These are phyloP conservation scores for Corrigiola litoralis DNA, from an alignment of 179 eudicot genomes.

Conservation along the genomic window DNA sequence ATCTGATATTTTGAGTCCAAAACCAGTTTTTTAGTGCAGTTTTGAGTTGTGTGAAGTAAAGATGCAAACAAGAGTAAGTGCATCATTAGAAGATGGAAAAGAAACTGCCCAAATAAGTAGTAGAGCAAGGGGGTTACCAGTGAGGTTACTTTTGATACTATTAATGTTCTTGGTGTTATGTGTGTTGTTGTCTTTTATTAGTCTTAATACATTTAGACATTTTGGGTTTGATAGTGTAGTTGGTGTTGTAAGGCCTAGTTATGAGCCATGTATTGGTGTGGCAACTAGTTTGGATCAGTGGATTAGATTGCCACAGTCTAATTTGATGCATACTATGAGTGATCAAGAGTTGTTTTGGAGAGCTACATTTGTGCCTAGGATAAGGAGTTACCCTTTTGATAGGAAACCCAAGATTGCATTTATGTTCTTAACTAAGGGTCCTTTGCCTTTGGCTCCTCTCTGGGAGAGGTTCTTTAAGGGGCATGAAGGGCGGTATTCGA, in stretches of 20 bases:
- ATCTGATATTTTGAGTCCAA: background rate
- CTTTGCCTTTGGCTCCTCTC: slow-evolving; percentile 47
- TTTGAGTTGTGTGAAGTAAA: background rate
- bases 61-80: slow-evolving; percentile 37
- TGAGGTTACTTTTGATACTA: slow-evolving; percentile 49
- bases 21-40: background rate
- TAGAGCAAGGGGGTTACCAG: slow-evolving; percentile 64
- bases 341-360: slow-evolving; percentile 52
- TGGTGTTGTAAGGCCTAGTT: slow-evolving; percentile 35
- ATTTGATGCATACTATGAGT: slow-evolving; percentile 47
- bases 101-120: slow-evolving; percentile 32
- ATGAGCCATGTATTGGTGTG: slow-evolving; percentile 46
- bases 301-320: slow-evolving; percentile 31
- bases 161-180: slow-evolving; percentile 54
- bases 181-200: slow-evolving; percentile 48
- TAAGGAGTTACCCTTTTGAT: slow-evolving; percentile 30
- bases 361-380: slow-evolving; percentile 41
- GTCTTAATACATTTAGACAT: slow-evolving; percentile 46
- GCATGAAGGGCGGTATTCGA: slow-evolving; percentile 33
- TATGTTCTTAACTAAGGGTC: slow-evolving; percentile 58
- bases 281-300: slow-evolving; percentile 27
- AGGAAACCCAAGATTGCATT: slow-evolving; percentile 46
- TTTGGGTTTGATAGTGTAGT: slow-evolving; percentile 44
- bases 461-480: slow-evolving; percentile 47
- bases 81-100: slow-evolving; percentile 78